Evolutionary conservation across 2,329 filamentous ascomycete species (phyloP), one percentile per base, ranked within the genome.

Genomic region (Penicillium sp.): DNA sequence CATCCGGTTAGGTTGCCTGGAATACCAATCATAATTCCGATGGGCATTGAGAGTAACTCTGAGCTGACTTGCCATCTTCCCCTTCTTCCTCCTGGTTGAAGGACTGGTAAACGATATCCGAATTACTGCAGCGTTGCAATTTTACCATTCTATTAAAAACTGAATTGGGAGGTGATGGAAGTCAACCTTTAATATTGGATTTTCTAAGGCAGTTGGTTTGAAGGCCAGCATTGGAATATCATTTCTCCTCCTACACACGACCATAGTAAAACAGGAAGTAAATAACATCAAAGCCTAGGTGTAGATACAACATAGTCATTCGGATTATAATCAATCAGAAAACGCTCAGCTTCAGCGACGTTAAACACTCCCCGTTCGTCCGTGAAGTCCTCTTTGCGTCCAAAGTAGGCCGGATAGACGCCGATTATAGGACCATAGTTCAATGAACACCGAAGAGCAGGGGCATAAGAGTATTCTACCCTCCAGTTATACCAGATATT

Each of bases 331-430:
- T 47, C 43, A 12, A 2, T 11, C 4, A 18, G 16, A 38, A 38
- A 46, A 7, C 20, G 20, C 43, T 26, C 14, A 8, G 51, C 51
- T 38, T 33, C 28, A 9, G 40, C 26, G 21, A 53, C 28, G 14
- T 53, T 18, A 18, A 53, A 53, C 14, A 53, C 43, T 18, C 51
- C 51, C 3, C 20, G 51, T 47, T 47, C 51, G 43, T 53, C 51
- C 23, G 51, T 53, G 21, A 53, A 53, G 12, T 53, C 51, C 26
- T 53, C 51, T 47, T 53, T 53, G 40, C 51, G 51, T 47, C 51
- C 51, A 47, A 26, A 53, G 30, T 35, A 53, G 42, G 51, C 24
- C 28, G 51, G 51, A 18, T 47, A 53, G 24, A 46, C 40, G 20
- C 2, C 3, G 4, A 35, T 3, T 11, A 9, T 2, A 5, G 40